A percentile compares a stretch with the other conserved stretches of the same genome.
Evolutionary conservation across 176 grass and related monocot species (phyloP).

Genomic region (Aegilops longissima): DNA sequence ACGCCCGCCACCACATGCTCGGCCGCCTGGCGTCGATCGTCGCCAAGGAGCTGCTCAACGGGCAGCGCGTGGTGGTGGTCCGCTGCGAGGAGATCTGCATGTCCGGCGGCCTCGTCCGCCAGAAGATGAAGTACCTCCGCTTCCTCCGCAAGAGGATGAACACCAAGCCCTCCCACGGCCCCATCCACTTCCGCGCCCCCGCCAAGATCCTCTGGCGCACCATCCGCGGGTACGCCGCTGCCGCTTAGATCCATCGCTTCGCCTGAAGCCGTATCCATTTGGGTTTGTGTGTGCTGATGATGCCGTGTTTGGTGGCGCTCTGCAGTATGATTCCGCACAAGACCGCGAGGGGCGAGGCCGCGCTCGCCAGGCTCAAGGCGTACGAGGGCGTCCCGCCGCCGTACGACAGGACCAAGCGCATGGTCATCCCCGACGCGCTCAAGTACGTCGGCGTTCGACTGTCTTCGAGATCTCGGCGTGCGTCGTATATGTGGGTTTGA

Average conservation of each 20-base stretch:
- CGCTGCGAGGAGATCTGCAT: constrained; percentile 95
- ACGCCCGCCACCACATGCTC: constrained; percentile 92
- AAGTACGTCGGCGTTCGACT: constrained; percentile 40
- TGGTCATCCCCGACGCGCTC: constrained; percentile 93
- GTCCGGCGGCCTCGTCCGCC: constrained; percentile 81
- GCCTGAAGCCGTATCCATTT: not conserved
- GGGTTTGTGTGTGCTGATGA: not conserved
- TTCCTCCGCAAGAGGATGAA: constrained; percentile 98
- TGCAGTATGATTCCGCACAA: constrained; percentile 97
- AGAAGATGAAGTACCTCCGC: constrained; percentile 97
- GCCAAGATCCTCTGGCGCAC: constrained; percentile 93
- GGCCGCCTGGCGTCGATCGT: constrained; percentile 73
- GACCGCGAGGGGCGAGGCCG: constrained; percentile 85
- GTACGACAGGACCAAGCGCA: constrained; percentile 81
- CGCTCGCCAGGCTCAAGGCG: constrained; percentile 81
- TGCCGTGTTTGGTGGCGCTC: not conserved
- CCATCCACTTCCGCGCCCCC: constrained; percentile 88
- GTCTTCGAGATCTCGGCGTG: not conserved
- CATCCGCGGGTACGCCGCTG: constrained; percentile 52
- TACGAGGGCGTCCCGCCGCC: constrained; percentile 92
- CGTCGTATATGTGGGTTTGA: no score
- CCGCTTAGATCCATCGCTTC: not conserved
- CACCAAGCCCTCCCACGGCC: constrained; percentile 92
- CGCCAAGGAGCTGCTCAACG: constrained; percentile 91
- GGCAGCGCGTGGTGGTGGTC: constrained; percentile 81